Evolutionary conservation across 495 filamentous ascomycete species (phyloP).

Genomic region (Hypoxylon trugodes): DNA sequence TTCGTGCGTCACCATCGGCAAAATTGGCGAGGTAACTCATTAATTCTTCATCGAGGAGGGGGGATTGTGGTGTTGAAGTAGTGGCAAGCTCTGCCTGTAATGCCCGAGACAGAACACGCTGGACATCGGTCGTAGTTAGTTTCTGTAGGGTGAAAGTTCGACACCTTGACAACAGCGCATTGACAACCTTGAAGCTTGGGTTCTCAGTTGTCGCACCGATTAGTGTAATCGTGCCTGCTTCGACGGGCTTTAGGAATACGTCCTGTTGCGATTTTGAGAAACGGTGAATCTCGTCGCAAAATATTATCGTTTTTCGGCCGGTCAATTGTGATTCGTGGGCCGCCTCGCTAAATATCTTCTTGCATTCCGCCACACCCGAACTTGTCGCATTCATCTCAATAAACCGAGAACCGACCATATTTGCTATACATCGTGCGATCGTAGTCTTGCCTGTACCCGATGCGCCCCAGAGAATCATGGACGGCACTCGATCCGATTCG

Average conservation of each 20-base stretch:
- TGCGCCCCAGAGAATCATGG: conserved; percentile 94
- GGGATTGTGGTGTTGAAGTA: conserved; percentile 47
- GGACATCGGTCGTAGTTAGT: conserved; percentile 74
- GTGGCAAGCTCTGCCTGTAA: conserved; percentile 63
- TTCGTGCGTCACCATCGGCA: conserved; percentile 90
- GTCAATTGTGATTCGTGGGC: conserved; percentile 82
- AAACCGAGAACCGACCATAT: conserved; percentile 80
- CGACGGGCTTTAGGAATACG: conserved; percentile 92
- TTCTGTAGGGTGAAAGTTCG: conserved; percentile 86
- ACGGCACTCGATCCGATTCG: conserved; percentile 84
- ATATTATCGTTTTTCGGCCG: conserved; percentile 92
- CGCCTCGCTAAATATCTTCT: conserved; percentile 91
- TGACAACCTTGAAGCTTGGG: conserved; percentile 92
- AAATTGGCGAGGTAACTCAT: conserved; percentile 83
- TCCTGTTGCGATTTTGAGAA: conserved; percentile 96
- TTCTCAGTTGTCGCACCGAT: conserved; percentile 98
- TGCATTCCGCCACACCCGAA: conserved; percentile 88
- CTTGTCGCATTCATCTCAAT: conserved; percentile 97
- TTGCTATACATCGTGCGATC: conserved; percentile 92
- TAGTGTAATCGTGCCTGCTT: conserved; percentile 87
- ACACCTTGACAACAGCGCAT: conserved; percentile 86
- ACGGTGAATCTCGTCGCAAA: conserved; percentile 97
- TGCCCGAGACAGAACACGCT: conserved; percentile 76
- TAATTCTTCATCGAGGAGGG: conserved; percentile 79
- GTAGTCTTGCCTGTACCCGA: conserved; percentile 97